phyloP scores from a whole-genome alignment of 306 rosid species.

The Carpinus fangiana region DNA sequence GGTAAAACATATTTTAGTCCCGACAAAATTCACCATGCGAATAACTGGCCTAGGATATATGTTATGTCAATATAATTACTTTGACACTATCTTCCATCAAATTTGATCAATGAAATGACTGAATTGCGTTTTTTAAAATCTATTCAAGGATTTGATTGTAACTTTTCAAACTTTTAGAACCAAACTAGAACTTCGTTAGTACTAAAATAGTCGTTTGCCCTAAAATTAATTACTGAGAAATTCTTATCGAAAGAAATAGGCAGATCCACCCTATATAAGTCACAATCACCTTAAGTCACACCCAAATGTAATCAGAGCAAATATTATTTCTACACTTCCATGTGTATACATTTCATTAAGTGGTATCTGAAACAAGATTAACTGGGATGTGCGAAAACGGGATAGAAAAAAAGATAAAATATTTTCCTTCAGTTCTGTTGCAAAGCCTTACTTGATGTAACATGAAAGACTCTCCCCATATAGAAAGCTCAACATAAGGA shows the following conservation, averaged over 20 bases:
- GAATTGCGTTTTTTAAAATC: too few relatives aligned
- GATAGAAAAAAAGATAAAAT: not conserved
- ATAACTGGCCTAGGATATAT: not conserved
- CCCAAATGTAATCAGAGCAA: not conserved
- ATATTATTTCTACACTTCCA: not conserved
- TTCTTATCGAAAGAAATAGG: not conserved
- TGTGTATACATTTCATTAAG: not conserved
- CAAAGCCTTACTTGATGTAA: slow-evolving; percentile 75
- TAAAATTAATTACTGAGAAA: not conserved
- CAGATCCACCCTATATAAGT: not conserved
- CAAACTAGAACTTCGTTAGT: not conserved
- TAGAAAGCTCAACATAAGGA: slow-evolving; percentile 57
- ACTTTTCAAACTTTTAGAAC: not conserved
- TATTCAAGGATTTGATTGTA: not conserved
- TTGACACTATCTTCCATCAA: not conserved
- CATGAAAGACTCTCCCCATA: slow-evolving; percentile 98
- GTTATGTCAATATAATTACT: not conserved
- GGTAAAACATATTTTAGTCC: not conserved
- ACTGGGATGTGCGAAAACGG: not conserved
- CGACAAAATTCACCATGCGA: not conserved
- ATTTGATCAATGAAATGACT: too few relatives aligned
- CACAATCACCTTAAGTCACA: not conserved
- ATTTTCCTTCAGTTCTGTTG: not conserved
- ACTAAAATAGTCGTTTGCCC: not conserved
- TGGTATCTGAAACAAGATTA: slow-evolving; percentile 8